Conservation (phyloP, 2,329 filamentous ascomycete species). For the Fusarium xyrophilum region DNA sequence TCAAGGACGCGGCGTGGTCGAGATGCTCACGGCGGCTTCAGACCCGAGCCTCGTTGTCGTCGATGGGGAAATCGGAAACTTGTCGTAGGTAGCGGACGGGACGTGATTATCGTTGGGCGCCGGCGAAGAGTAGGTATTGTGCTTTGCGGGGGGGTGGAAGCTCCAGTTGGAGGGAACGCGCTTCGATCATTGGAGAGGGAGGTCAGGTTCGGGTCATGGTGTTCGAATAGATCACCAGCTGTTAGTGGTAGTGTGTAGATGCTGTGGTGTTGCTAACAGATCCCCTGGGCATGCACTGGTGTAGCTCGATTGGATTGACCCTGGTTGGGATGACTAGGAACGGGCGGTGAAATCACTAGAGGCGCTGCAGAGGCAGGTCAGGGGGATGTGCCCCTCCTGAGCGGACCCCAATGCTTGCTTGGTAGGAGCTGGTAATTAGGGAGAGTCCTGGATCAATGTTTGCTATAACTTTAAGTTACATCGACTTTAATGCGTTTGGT, state of each 20-base stretch:
- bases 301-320: constrained; percentile 14
- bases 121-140: constrained; percentile 38
- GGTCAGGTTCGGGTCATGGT: constrained; percentile 12
- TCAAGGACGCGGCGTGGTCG: constrained; percentile 33
- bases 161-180: constrained; percentile 34
- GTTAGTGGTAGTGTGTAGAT: constrained; percentile 16
- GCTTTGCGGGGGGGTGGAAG: constrained; percentile 40
- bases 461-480: neutral
- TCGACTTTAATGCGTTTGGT: neutral
- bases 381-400: constrained; percentile 30
- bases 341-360: constrained; percentile 35
- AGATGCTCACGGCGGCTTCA: constrained; percentile 34
- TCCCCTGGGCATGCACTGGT: neutral
- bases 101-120: constrained; percentile 38
- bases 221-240: constrained; percentile 1
- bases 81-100: constrained; percentile 21
- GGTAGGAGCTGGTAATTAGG: constrained; percentile 12
- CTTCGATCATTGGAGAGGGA: constrained; percentile 37
- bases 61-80: constrained; percentile 33
- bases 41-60: constrained; percentile 38
- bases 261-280: constrained; percentile 17
- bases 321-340: constrained; percentile 21
- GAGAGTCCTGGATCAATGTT: constrained; percentile 10
- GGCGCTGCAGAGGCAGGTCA: constrained; percentile 24
- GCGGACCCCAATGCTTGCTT: constrained; percentile 11